Evolutionary conservation across 768 basidiomycete genomes (phyloP).

Genomic region (Tylopilus plumbeoviolaceoides): DNA sequence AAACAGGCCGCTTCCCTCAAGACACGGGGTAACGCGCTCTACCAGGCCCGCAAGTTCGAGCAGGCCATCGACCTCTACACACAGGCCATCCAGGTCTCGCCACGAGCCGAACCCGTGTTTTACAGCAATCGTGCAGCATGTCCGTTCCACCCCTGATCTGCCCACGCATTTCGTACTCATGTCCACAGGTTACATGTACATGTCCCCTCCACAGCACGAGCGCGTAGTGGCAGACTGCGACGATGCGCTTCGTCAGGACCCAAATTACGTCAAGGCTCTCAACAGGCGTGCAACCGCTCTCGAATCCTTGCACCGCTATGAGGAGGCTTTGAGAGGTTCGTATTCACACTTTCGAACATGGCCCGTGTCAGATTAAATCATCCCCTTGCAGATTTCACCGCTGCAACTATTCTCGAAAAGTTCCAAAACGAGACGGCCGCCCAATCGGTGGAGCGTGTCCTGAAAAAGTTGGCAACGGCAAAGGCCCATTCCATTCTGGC

Average conservation of each 20-base stretch:
- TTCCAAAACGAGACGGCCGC: conserved; percentile 82
- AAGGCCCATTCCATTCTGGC: conserved; percentile 71
- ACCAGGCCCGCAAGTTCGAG: conserved; percentile 56
- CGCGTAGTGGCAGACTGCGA: conserved; percentile 87
- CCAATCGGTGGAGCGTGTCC: conserved; percentile 83
- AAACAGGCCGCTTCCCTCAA: conserved; percentile 63
- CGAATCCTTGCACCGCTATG: conserved; percentile 67
- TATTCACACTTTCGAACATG: neutral
- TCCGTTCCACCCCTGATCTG: conserved; percentile 32
- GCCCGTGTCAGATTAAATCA: neutral
- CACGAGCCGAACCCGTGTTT: conserved; percentile 86
- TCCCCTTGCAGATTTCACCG: conserved; percentile 73
- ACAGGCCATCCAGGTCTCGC: conserved; percentile 67
- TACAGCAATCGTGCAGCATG: conserved; percentile 98
- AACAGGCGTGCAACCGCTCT: conserved; percentile 86
- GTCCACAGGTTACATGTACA: conserved; percentile 79
- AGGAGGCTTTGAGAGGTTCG: conserved; percentile 79
- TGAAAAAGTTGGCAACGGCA: conserved; percentile 74
- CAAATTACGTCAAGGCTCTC: conserved; percentile 82
- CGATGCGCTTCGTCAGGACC: conserved; percentile 78
- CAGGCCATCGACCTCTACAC: conserved; percentile 66
- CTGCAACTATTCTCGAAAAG: conserved; percentile 91
- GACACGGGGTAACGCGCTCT: conserved; percentile 66
- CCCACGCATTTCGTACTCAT: neutral
- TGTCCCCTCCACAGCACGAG: conserved; percentile 79